A percentile compares a stretch with the other conserved stretches of the same genome.
phyloP scores from a whole-genome alignment of 2,329 filamentous ascomycete species.

The Monilinia laxa region DNA sequence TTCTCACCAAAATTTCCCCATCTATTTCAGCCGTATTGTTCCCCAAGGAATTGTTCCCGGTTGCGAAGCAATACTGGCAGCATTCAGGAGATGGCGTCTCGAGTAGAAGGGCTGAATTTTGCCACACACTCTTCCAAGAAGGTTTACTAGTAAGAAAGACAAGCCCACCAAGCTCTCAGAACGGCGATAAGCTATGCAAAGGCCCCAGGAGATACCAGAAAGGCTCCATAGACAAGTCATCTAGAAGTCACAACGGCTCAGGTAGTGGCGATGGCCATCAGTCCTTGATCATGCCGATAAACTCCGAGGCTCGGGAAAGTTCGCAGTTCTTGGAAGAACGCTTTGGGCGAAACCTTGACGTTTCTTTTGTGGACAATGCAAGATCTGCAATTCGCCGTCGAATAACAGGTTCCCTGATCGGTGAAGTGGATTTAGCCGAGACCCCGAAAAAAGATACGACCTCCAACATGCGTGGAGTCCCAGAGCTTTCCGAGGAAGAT shows the following conservation, averaged over 20 bases:
- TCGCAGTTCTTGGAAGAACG: slow-evolving; percentile 86
- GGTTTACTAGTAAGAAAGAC: slow-evolving; percentile 58
- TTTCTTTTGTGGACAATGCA: slow-evolving; percentile 75
- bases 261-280: slow-evolving; percentile 15
- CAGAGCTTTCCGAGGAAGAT: slow-evolving; percentile 76
- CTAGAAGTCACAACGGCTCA: slow-evolving; percentile 29
- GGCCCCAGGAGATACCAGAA: slow-evolving; percentile 81
- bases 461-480: slow-evolving; percentile 54
- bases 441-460: slow-evolving; percentile 52
- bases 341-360: slow-evolving; percentile 86
- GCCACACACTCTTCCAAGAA: slow-evolving; percentile 70
- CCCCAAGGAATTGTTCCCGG: slow-evolving; percentile 61
- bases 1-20: slow-evolving; percentile 56
- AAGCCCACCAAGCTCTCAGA: slow-evolving; percentile 33
- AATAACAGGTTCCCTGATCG: slow-evolving; percentile 81
- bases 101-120: slow-evolving; percentile 88
- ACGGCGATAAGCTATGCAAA: slow-evolving; percentile 47
- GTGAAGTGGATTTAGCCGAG: slow-evolving; percentile 64
- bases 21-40: slow-evolving; percentile 71
- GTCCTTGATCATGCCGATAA: slow-evolving; percentile 17
- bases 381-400: slow-evolving; percentile 82
- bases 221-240: slow-evolving; percentile 48
- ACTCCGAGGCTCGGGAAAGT: slow-evolving; percentile 56
- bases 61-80: slow-evolving; percentile 96
- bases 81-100: slow-evolving; percentile 92